Base-by-base conservation (phyloP, 2,329 filamentous ascomycete species). In the Ceratocystis alfenasii region DNA sequence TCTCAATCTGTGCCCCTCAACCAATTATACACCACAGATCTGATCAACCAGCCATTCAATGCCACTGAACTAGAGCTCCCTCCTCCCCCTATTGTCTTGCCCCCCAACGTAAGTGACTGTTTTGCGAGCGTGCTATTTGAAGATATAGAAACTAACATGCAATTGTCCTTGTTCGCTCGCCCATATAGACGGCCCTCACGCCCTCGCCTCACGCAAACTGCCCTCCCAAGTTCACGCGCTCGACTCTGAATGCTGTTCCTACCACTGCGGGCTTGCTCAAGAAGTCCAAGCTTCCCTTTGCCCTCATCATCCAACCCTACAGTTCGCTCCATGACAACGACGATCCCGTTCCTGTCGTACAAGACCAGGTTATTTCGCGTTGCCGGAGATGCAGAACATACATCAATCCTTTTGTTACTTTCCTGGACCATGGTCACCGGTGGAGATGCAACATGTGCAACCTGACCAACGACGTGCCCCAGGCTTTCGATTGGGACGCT, bases 391-490 rank as follows among this genome's bases (percentile, higher is more conserved):
- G 94, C 78, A 83, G 94, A 71, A 94, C 93, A 66, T 97, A 97
- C 75, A 97, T 97, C 80, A 97, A 97, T 75, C 92, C 94, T 12
- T 99, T 93, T 71, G 94, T 95, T 68, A 90, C 90, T 60, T 99
- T 99, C 78, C 79, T 99, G 68, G 94, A 99, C 72, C 90, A 97
- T 73, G 94, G 94, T 60, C 94, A 99, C 77, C 85, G 94, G 73
- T 99, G 94, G 94, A 87, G 93, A 73, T 99, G 94, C 79, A 99
- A 99, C 78, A 96, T 99, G 92, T 99, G 94, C 77, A 97, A 96
- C 76, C 81, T 99, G 70, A 96, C 92, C 71, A 99, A 99, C 74
- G 94, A 99, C 72, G 93, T 97, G 48, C 94, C 94, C n/a, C 94
- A 99, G 76, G 92, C 92, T 46, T 99, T 99, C 70, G 94, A 99